A percentile compares a stretch with the other conserved stretches of the same genome.
Evolutionary conservation across 495 filamentous ascomycete species (phyloP).

Genomic region (Amniculicola lignicola): DNA sequence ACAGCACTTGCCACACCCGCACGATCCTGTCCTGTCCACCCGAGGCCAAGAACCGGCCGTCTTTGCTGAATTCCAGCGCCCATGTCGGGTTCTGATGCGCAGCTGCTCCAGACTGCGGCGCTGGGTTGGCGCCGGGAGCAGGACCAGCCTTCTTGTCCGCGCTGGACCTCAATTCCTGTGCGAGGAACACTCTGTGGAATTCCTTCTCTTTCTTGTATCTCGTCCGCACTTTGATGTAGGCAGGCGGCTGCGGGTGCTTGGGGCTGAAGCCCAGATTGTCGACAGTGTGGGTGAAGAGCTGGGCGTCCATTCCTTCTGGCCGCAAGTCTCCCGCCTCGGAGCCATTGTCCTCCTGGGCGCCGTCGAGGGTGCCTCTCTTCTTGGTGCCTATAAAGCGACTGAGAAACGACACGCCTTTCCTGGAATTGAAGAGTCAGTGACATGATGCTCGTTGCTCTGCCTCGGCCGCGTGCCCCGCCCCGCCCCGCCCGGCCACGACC

Average conservation of each 20-base stretch:
- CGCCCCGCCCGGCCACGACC: no score
- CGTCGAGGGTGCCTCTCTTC: conserved; percentile 62
- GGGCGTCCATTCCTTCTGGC: conserved; percentile 74
- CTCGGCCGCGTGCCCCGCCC: conserved; percentile 1
- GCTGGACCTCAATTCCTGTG: conserved; percentile 67
- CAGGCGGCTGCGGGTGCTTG: conserved; percentile 81
- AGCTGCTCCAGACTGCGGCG: conserved; percentile 27
- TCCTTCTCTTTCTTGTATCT: conserved; percentile 79
- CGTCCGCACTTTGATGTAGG: conserved; percentile 81
- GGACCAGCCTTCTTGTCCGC: conserved; percentile 28
- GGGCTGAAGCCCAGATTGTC: conserved; percentile 74
- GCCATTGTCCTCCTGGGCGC: conserved; percentile 63
- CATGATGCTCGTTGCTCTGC: conserved; percentile 18
- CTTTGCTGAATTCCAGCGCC: conserved; percentile 89
- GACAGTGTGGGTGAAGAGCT: conserved; percentile 75
- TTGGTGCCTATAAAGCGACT: conserved; percentile 82
- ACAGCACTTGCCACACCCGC: conserved; percentile 85
- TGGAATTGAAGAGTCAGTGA: no score
- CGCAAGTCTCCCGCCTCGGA: conserved; percentile 66
- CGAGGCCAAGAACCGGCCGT: conserved; percentile 86
- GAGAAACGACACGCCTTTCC: conserved; percentile 86
- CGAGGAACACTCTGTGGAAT: conserved; percentile 84
- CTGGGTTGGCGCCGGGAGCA: conserved; percentile 14
- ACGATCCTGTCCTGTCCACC: conserved; percentile 85
- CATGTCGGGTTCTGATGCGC: conserved; percentile 64